A percentile compares a stretch with the other conserved stretches of the same genome.
Evolutionary conservation across 2,329 filamentous ascomycete species (phyloP).

Genomic region (Sporothrix mexicana): DNA sequence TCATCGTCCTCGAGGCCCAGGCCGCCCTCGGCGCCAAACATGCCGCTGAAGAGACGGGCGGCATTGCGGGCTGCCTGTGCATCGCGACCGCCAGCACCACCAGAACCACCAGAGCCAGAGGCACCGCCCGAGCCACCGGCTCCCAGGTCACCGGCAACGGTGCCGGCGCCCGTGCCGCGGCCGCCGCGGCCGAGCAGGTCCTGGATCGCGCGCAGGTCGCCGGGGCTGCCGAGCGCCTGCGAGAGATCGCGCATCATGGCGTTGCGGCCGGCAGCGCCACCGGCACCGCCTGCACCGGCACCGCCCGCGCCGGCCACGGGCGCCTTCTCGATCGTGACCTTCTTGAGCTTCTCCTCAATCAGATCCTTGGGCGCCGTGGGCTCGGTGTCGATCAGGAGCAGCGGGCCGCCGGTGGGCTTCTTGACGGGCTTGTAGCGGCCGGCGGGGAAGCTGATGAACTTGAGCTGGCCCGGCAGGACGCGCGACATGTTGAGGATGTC

Average conservation of each 20-base stretch:
- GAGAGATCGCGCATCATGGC: slow-evolving; percentile 35
- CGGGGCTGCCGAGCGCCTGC: slow-evolving; percentile 45
- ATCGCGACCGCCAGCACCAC: slow-evolving; percentile 34
- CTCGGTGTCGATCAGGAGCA: slow-evolving; percentile 85
- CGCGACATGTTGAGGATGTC: slow-evolving; percentile 97
- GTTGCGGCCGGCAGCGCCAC: slow-evolving; percentile 34
- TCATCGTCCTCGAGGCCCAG: slow-evolving; percentile 24
- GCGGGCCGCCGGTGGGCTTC: slow-evolving; percentile 90
- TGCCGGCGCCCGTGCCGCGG: slow-evolving; percentile 33
- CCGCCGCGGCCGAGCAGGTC: slow-evolving; percentile 32
- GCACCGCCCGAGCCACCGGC: slow-evolving; percentile 33
- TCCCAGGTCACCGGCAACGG: slow-evolving; percentile 32
- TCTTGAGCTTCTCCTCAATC: slow-evolving; percentile 92
- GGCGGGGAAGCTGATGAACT: slow-evolving; percentile 91
- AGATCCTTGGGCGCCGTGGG: slow-evolving; percentile 79
- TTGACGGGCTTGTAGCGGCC: slow-evolving; percentile 91
- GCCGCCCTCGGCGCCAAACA: slow-evolving; percentile 31
- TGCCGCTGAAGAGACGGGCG: slow-evolving; percentile 37
- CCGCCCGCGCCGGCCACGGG: slow-evolving; percentile 54
- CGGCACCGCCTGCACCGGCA: slow-evolving; percentile 35
- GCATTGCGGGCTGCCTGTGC: slow-evolving; percentile 32
- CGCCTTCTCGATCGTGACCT: slow-evolving; percentile 68
- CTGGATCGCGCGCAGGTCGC: slow-evolving; percentile 38
- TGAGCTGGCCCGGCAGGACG: slow-evolving; percentile 88
- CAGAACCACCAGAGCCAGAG: not conserved